Percentiles rank a stretch among this genome's conserved stretches.
phyloP scores from a whole-genome alignment of 306 rosid species.

The Prunus salicina region DNA sequence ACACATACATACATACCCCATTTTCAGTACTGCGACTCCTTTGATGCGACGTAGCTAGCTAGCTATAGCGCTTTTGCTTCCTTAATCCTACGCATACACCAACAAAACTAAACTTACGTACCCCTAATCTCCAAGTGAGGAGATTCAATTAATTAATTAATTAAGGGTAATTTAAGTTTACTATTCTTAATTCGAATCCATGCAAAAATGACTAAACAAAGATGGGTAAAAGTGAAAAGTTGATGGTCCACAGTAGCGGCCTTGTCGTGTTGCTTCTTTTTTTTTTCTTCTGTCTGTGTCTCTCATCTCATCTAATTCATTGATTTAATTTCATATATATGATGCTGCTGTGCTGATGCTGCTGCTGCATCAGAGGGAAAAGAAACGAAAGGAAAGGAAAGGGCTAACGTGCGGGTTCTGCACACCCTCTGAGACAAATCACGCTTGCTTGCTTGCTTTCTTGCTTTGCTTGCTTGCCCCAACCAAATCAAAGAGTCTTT shows the following conservation, averaged over 20 bases:
- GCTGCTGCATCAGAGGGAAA: background rate
- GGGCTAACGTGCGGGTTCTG: constrained; percentile 24
- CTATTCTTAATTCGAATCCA: background rate
- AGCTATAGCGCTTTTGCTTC: too few species aligned
- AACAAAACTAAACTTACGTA: too few species aligned
- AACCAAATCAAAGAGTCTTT: constrained; percentile 2
- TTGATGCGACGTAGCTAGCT: constrained; percentile 11
- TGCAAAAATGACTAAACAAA: background rate
- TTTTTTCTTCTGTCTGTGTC: background rate
- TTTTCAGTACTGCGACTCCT: constrained; percentile 12
- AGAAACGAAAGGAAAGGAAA: background rate
- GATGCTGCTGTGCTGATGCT: background rate
- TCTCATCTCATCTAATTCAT: background rate
- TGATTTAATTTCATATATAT: background rate
- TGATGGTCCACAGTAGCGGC: constrained; percentile 30
- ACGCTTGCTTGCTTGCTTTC: constrained; percentile 35
- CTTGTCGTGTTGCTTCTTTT: constrained; percentile 23
- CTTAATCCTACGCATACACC: too few species aligned
- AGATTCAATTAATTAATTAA: too few species aligned
- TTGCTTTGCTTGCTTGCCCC: constrained; percentile 29
- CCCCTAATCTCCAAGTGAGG: too few species aligned
- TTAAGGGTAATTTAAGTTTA: background rate
- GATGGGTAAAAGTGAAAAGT: constrained; percentile 28
- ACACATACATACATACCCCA: background rate
- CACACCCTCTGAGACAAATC: constrained; percentile 27